These are phyloP conservation scores for Tuber calosporum DNA, from an alignment of 495 filamentous ascomycete species.

Conservation along the genomic window DNA sequence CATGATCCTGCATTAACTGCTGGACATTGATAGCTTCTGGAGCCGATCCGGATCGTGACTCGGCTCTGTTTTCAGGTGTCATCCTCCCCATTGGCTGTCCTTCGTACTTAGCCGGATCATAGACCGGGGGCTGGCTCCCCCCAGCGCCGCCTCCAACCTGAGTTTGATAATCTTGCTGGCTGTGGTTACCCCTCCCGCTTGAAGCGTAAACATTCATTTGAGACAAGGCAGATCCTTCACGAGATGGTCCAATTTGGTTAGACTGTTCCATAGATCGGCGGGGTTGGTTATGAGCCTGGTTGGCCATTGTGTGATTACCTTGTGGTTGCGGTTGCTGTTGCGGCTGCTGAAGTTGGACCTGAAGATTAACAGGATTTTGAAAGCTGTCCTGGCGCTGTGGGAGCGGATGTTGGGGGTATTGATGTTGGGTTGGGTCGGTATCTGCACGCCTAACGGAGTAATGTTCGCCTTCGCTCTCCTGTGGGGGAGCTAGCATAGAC, in stretches of 20 bases:
- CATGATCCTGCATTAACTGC: slow-evolving; percentile 41
- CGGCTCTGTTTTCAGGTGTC: slow-evolving; percentile 35
- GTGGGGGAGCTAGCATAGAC: slow-evolving; percentile 38
- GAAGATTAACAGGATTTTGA: slow-evolving; percentile 46
- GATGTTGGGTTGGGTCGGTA: slow-evolving; percentile 18
- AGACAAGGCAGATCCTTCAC: slow-evolving; percentile 25
- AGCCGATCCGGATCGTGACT: slow-evolving; percentile 24
- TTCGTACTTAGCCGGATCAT: slow-evolving; percentile 39
- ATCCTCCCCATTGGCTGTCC: slow-evolving; percentile 35
- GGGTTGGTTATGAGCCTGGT: slow-evolving; percentile 18
- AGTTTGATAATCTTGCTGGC: slow-evolving; percentile 29
- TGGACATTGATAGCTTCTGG: slow-evolving; percentile 33
- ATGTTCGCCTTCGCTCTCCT: slow-evolving; percentile 31
- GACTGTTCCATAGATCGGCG: slow-evolving; percentile 30
- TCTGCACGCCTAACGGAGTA: slow-evolving; percentile 20
- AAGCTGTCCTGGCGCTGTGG: slow-evolving; percentile 46
- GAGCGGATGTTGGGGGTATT: slow-evolving; percentile 42
- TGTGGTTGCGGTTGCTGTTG: slow-evolving; percentile 29
- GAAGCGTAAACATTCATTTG: slow-evolving; percentile 25
- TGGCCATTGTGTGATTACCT: slow-evolving; percentile 26
- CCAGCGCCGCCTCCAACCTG: slow-evolving; percentile 17
- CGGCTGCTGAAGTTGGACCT: slow-evolving; percentile 41
- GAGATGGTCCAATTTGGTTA: slow-evolving; percentile 24
- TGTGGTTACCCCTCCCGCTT: slow-evolving; percentile 17
- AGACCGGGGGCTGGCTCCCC: slow-evolving; percentile 23